Conservation (phyloP, 75 land plant genomes). For the Larix kaempferi region DNA sequence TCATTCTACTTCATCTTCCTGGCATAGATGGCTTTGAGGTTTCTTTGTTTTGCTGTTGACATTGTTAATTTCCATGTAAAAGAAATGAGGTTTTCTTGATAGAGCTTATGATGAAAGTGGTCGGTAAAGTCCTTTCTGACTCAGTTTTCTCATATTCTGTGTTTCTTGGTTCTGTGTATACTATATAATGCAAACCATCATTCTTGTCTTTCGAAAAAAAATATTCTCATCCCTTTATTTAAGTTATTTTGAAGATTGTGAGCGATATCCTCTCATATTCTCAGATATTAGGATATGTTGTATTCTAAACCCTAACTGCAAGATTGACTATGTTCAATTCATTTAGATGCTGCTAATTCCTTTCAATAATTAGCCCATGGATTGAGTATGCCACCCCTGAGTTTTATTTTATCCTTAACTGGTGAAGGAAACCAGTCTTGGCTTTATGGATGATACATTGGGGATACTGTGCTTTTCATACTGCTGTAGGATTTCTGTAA, state of each 20-base stretch:
- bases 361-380: too few relatives aligned
- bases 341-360: too few relatives aligned
- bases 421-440: too few relatives aligned
- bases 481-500: neutral
- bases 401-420: neutral
- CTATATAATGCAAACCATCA: neutral
- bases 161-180: too few relatives aligned
- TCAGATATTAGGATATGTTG: neutral
- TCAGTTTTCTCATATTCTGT: neutral
- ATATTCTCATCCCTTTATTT: neutral
- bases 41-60: neutral
- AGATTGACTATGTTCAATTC: too few relatives aligned
- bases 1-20: neutral
- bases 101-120: neutral
- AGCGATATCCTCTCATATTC: neutral
- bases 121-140: slow-evolving; percentile 4
- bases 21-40: neutral
- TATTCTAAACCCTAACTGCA: too few relatives aligned
- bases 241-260: neutral
- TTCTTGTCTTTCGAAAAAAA: neutral
- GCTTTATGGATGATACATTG: too few relatives aligned
- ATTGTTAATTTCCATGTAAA: neutral
- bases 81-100: neutral
- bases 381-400: too few relatives aligned
- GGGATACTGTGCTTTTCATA: too few relatives aligned